Evolutionary conservation across 208 protist genomes (phyloP).

Genomic region (Leishmania lainsoni): DNA sequence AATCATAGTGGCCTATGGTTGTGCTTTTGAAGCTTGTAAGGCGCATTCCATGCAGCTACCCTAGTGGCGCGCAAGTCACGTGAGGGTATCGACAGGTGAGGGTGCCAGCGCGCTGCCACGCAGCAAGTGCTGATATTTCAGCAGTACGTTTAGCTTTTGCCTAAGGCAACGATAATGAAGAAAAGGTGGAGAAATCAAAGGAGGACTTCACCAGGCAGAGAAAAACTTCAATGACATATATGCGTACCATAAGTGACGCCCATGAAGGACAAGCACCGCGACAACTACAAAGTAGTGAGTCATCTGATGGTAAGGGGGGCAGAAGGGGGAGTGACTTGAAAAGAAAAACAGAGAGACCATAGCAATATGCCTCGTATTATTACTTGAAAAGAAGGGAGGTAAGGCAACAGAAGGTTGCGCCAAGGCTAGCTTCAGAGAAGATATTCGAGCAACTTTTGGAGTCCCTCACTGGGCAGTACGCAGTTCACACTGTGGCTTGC

Average conservation of each 20-base stretch:
- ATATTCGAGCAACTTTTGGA: conserved; percentile 55
- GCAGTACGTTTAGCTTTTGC: neutral
- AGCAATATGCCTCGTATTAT: neutral
- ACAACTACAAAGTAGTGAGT: neutral
- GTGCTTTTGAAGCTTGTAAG: neutral
- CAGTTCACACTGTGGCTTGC: conserved; percentile 80
- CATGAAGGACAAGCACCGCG: too few species aligned
- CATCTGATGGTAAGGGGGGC: neutral
- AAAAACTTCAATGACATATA: neutral
- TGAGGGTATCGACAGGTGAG: too few species aligned
- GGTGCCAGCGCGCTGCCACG: too few species aligned
- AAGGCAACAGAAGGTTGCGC: neutral
- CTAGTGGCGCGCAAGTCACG: too few species aligned
- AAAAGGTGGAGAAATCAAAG: neutral
- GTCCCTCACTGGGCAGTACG: conserved; percentile 44
- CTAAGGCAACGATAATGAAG: neutral
- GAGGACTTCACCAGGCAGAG: neutral
- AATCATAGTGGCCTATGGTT: neutral
- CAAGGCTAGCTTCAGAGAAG: conserved; percentile 3
- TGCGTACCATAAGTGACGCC: neutral
- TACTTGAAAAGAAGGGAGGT: neutral
- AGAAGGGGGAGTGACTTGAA: neutral
- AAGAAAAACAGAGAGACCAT: neutral
- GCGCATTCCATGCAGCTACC: neutral
- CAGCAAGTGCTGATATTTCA: neutral